phyloP scores from a whole-genome alignment of 345 rosid genomes.

The Gossypium anomalum region DNA sequence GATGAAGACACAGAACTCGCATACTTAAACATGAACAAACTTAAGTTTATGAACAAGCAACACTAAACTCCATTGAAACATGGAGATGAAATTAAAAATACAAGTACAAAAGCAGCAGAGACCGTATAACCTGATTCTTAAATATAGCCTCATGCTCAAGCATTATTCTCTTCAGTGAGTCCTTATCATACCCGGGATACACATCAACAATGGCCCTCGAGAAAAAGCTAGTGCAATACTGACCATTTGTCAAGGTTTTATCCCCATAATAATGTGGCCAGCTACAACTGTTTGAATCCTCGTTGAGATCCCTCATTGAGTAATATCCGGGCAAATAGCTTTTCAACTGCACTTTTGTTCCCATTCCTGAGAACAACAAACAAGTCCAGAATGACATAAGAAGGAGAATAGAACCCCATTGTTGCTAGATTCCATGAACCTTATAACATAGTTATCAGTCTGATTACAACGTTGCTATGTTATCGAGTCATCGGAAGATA shows the following conservation, averaged over 20 bases:
- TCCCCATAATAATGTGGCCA: constrained; percentile 55
- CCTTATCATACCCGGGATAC: constrained; percentile 50
- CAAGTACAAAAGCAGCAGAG: background rate
- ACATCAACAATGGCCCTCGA: constrained; percentile 42
- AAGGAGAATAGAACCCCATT: background rate
- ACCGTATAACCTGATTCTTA: constrained; percentile 61
- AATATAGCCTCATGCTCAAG: constrained; percentile 82
- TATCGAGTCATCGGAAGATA: background rate
- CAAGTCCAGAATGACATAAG: constrained; percentile 7
- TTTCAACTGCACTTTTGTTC: constrained; percentile 68
- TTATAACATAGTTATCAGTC: background rate
- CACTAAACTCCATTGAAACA: constrained; percentile 16
- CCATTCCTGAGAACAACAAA: constrained; percentile 56
- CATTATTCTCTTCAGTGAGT: constrained; percentile 61
- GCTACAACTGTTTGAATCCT: constrained; percentile 57
- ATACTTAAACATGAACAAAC: constrained; percentile 17
- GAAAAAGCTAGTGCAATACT: constrained; percentile 40
- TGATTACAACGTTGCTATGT: too few relatives aligned
- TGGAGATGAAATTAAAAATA: background rate
- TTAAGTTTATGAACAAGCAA: constrained; percentile 20
- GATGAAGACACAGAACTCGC: constrained; percentile 17
- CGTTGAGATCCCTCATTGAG: constrained; percentile 68
- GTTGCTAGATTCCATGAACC: background rate
- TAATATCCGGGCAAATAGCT: constrained; percentile 55
- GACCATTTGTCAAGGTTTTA: constrained; percentile 43